Evolutionary conservation across 768 basidiomycete species (phyloP).

Genomic region (Rhodotorula paludigena): DNA sequence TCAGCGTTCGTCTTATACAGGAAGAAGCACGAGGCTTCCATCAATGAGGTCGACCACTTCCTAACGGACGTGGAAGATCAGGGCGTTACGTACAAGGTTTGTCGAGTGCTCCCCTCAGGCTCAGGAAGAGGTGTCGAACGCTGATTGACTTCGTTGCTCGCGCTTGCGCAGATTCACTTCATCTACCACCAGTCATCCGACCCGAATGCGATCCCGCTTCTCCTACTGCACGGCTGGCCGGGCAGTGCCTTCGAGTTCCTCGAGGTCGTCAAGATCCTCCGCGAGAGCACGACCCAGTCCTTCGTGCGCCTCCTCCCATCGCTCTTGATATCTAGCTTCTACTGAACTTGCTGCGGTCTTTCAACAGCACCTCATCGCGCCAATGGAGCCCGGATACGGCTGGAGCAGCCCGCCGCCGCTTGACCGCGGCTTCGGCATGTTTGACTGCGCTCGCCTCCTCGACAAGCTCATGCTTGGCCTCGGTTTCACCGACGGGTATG

Average conservation of each 20-base stretch:
- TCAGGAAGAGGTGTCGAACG: too few species aligned
- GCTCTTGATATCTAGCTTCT: too few species aligned
- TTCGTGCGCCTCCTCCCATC: too few species aligned
- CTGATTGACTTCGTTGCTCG: too few species aligned
- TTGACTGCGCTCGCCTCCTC: constrained; percentile 27
- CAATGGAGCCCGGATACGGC: constrained; percentile 38
- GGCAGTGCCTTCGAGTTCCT: constrained; percentile 42
- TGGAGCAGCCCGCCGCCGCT: constrained; percentile 28
- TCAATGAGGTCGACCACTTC: constrained; percentile 40
- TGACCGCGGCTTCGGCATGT: constrained; percentile 22
- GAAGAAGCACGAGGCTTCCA: constrained; percentile 25
- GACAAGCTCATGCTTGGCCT: constrained; percentile 36
- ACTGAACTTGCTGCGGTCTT: too few species aligned
- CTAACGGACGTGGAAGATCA: constrained; percentile 14
- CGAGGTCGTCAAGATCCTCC: constrained; percentile 37
- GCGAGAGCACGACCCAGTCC: constrained; percentile 7
- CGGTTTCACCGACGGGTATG: constrained; percentile 26
- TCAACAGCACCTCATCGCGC: constrained; percentile 38
- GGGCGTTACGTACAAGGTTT: neutral
- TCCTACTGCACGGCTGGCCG: constrained; percentile 44
- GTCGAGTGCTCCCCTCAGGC: too few species aligned
- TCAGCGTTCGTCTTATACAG: neutral
- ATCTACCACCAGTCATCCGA: constrained; percentile 39
- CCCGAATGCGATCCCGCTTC: constrained; percentile 41
- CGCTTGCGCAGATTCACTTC: constrained; percentile 42